phyloP scores from a whole-genome alignment of 2,329 filamentous ascomycete species.

The Geosmithia flava region DNA sequence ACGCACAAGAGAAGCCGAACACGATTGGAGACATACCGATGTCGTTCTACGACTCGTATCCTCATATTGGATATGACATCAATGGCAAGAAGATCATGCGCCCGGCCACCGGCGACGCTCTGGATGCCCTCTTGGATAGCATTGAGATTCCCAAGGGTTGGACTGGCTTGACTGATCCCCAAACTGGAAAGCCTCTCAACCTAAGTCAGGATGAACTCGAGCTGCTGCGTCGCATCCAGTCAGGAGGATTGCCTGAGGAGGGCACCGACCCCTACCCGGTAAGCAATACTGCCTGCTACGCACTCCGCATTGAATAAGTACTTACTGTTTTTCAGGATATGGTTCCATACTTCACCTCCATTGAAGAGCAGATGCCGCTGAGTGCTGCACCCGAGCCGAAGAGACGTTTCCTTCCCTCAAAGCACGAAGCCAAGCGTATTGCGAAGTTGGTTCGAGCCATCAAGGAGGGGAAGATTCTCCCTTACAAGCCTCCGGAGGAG shows the following conservation, averaged over 20 bases:
- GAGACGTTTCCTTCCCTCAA: constrained; percentile 87
- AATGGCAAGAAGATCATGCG: constrained; percentile 98
- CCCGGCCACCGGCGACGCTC: constrained; percentile 81
- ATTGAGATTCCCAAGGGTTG: constrained; percentile 96
- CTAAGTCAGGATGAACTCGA: constrained; percentile 81
- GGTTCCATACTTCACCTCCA: constrained; percentile 86
- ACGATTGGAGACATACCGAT: constrained; percentile 93
- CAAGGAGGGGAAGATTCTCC: constrained; percentile 82
- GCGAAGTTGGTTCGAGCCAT: constrained; percentile 98
- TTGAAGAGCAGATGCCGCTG: constrained; percentile 86
- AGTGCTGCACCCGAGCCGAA: constrained; percentile 94
- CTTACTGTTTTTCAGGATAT: constrained; percentile 42
- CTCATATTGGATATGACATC: constrained; percentile 97
- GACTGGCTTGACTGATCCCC: constrained; percentile 89
- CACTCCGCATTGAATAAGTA: not conserved
- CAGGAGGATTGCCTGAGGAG: constrained; percentile 77
- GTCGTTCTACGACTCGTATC: constrained; percentile 93
- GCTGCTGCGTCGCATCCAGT: constrained; percentile 75
- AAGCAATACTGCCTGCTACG: constrained; percentile 16
- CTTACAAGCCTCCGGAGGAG: constrained; percentile 67
- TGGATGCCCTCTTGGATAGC: constrained; percentile 88
- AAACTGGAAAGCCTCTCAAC: constrained; percentile 85
- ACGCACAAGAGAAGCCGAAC: constrained; percentile 66
- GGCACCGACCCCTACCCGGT: constrained; percentile 88
- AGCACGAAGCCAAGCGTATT: constrained; percentile 89